Evolutionary conservation across 177 flowering plant genomes (phyloP).

Genomic region (Vitis hybrid): DNA sequence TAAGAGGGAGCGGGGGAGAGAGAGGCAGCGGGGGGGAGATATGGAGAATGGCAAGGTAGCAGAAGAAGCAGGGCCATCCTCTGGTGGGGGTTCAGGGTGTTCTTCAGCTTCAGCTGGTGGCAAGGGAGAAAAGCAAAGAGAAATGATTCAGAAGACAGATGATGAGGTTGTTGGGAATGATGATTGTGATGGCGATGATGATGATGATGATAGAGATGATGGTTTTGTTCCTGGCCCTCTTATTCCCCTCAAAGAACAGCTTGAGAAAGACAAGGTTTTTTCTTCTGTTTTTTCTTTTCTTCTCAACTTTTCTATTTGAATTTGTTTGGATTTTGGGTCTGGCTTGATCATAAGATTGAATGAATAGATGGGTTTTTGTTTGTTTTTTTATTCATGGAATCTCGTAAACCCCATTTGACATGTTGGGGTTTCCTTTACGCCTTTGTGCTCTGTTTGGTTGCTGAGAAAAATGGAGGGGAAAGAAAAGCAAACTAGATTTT

Average conservation of each 20-base stretch:
- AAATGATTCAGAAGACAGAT: constrained; percentile 7
- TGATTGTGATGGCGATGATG: constrained; percentile 22
- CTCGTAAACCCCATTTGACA: too few species aligned
- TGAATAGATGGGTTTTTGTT: not conserved
- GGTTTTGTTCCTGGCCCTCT: constrained; percentile 60
- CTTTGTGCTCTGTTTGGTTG: constrained; percentile 1
- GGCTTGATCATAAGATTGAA: too few species aligned
- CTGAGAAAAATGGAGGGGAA: not conserved
- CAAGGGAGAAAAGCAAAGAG: constrained; percentile 9
- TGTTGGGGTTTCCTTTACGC: too few species aligned
- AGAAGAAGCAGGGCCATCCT: constrained; percentile 23
- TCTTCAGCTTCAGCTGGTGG: not conserved
- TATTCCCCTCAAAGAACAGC: constrained; percentile 56
- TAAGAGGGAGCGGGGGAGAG: not conserved
- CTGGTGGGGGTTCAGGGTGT: constrained; percentile 5
- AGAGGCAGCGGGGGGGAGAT: constrained; percentile 6
- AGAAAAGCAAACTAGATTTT: not conserved
- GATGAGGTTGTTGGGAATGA: not conserved
- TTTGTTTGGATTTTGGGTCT: not conserved
- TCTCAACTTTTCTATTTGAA: not conserved
- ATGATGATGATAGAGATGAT: constrained; percentile 23
- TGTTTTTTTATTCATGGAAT: too few species aligned
- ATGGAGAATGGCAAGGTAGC: constrained; percentile 26
- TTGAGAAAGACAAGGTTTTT: constrained; percentile 69
- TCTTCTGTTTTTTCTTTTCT: not conserved